Base-by-base conservation (phyloP, 345 rosid species). In the Eutrema japonicum region DNA sequence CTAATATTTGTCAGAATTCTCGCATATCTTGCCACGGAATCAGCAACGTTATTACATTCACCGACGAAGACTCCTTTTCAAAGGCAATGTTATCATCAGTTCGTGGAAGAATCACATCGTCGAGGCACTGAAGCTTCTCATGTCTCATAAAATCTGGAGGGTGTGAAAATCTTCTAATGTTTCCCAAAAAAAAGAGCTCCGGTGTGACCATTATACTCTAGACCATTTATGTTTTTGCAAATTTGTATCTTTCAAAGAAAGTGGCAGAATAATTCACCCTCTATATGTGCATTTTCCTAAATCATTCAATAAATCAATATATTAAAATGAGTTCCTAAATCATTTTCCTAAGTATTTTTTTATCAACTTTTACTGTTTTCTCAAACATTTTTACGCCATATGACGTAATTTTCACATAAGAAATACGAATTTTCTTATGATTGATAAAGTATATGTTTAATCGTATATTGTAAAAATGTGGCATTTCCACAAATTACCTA, bases 1-100 rank as follows among this genome's bases (percentile, higher is more conserved):
- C 80, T 10, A 77, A 77, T 42, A 26, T 77, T 11, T 77, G 80
- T 71, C 68, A 77, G 57, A 71, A 77, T 53, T 77, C 80, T 52
- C 77, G 73, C 12, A 66, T 77, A 4, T 77, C 80, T 46, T 77
- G 80, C 64, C 80, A 77, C 14, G 80, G 80, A 50, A 71, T 71
- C 36, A 77, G 77, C 51, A 41, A 71, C 9, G 64, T 77, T 36
- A 77, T 77, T 42, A 0, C 63, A 30, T 75, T 68, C 36, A 11
- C 16, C 2, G 45, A 61, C 2, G 45, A 61, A 29, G 42, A 61
- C 58, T 45, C 41, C 2, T 2, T 35, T 26, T 3, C 74, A 14
- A 35, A 10, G 56, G 55, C 7, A 16, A 68, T 18, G 45, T 54
- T 45, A 62, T 27, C 70, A 61, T 47, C 74, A 9, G 70, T 30